Evolutionary conservation across 176 grass and related monocot species (phyloP).

Genomic region (sorghum (Sorghum bicolor)): DNA sequence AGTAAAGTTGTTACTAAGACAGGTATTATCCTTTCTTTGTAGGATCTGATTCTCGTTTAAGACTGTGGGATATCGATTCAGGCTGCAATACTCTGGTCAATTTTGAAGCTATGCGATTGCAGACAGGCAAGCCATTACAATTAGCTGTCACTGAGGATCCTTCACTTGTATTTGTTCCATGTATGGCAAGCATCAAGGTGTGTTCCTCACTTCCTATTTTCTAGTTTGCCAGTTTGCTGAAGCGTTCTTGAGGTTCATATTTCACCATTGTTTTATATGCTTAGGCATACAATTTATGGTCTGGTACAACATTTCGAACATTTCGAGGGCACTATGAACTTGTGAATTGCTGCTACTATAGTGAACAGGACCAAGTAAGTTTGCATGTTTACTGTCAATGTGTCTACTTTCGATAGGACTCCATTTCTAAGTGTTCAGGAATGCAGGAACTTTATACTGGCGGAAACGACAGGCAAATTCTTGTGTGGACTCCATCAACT

Average conservation of each 20-base stretch:
- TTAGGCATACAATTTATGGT: conserved; percentile 84
- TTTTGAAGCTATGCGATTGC: too few relatives aligned
- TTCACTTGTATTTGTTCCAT: too few relatives aligned
- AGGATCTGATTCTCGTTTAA: conserved; percentile 80
- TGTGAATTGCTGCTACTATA: conserved; percentile 90
- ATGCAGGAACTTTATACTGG: conserved; percentile 92
- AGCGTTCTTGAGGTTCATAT: conserved; percentile 13
- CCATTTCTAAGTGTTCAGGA: conserved; percentile 26
- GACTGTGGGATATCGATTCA: too few relatives aligned
- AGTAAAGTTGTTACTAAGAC: not conserved
- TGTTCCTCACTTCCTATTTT: conserved; percentile 9
- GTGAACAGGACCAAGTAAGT: conserved; percentile 61
- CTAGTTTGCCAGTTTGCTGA: conserved; percentile 1
- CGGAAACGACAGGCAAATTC: conserved; percentile 96
- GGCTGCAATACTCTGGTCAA: too few relatives aligned
- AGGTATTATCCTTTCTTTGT: not conserved
- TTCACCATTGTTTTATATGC: conserved; percentile 1
- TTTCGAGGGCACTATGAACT: conserved; percentile 84
- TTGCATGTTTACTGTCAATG: conserved; percentile 10
- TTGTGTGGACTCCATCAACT: conserved; percentile 83
- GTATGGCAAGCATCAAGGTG: conserved; percentile 59
- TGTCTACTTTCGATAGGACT: not conserved
- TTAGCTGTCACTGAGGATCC: too few relatives aligned
- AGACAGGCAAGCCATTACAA: too few relatives aligned
- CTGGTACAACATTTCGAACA: conserved; percentile 55